Base-by-base conservation (phyloP, 176 grass and related monocot genomes). In the Hsuehochloa calcarea region DNA sequence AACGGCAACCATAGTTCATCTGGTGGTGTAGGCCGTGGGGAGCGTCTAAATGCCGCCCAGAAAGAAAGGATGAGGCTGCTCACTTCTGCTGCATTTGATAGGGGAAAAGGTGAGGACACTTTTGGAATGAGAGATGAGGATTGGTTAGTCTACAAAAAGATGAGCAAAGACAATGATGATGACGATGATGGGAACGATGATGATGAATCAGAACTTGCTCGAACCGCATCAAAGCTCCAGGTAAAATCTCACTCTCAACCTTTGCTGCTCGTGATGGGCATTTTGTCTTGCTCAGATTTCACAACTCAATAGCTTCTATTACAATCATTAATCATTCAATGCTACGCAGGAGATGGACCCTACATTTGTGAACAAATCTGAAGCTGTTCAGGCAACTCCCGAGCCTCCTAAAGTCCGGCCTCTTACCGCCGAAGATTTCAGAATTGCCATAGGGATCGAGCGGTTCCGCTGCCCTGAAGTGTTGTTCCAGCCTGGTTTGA, bases 71-170 rank as follows among this genome's bases (percentile, higher is more conserved):
- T 98, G 96, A 83, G 91, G 50, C 84, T 98, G 56, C 86, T 96
- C 17, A 92, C 96, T 10, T 92, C 89, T 81, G 96, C 96, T 62
- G 93, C 93, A 86, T 98, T 90, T 96, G 96, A 98, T 79, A 71
- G 89, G 49, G 93, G 96, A 31, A 98, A 98, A 88, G 96, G 93
- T 13, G 96, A 98, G 86, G 96, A 98, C 82, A 98, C 96, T 8
- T 98, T 98, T 89, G 93, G 96, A 63, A 74, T 77, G 34, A 92
- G 87, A 89, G 96, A 98, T 61, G 93, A 95, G 88, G 93, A 98
- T 83, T 98, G 96, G 96, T 78, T 95, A 83, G 88, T 98, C n/a
- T 98, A 96, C 66, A 98, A 96, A 85, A 87, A 93, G 61, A 98
- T 98, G 96, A 98, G 96, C 73, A 95, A 92, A 90, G 93, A 89